Conservation (phyloP, 768 basidiomycete species). For the Tylopilus vinaceipallidus region DNA sequence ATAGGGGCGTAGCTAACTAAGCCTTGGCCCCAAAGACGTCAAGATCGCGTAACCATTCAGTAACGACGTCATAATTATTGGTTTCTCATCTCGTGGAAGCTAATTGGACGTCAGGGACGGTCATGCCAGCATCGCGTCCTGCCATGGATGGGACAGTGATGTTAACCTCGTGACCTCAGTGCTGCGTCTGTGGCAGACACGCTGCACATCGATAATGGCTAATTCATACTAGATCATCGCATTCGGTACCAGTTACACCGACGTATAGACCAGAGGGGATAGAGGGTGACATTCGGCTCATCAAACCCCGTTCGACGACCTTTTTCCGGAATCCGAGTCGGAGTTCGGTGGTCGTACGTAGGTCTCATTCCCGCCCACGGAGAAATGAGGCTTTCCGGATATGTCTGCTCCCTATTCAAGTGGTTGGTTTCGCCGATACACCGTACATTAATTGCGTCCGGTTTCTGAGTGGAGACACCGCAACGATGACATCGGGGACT, state of each 20-base stretch:
- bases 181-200: slow-evolving; percentile 1
- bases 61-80: slow-evolving; percentile 1
- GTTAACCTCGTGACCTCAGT: background rate
- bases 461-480: background rate
- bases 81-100: background rate
- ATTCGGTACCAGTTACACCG: background rate
- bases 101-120: background rate
- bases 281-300: background rate
- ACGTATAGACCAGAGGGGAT: background rate
- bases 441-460: background rate
- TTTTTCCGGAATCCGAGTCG: no score
- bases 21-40: slow-evolving; percentile 4
- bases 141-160: background rate
- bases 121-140: background rate
- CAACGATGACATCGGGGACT: background rate
- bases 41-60: background rate
- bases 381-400: background rate
- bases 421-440: background rate
- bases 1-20: no score
- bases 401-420: background rate
- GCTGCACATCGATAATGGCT: slow-evolving; percentile 5
- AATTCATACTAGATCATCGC: background rate
- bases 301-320: background rate
- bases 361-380: background rate
- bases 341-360: background rate